Conservation (phyloP, 768 basidiomycete species). For the Leucogyrophana mollusca region DNA sequence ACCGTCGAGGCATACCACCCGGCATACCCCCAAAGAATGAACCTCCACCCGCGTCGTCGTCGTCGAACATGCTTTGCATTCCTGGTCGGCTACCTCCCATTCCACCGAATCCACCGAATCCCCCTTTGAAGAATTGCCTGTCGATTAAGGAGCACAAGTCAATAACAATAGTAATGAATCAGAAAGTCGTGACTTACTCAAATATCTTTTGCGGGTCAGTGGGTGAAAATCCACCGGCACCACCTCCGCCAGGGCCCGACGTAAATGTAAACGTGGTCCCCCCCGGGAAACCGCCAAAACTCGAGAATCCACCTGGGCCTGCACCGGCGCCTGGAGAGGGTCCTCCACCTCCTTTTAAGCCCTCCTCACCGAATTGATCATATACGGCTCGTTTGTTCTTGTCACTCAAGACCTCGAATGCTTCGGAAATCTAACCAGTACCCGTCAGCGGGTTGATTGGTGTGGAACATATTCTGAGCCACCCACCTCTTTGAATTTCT, state of each 20-base stretch:
- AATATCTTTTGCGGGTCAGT: constrained; percentile 87
- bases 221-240: constrained; percentile 63
- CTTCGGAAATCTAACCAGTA: constrained; percentile 75
- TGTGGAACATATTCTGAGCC: not conserved
- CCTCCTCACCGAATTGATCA: constrained; percentile 95
- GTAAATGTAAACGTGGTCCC: constrained; percentile 58
- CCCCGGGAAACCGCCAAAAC: constrained; percentile 41
- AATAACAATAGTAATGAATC: not conserved
- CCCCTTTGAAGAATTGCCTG: constrained; percentile 57
- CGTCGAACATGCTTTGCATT: constrained; percentile 33
- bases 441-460: not conserved
- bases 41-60: constrained; percentile 46
- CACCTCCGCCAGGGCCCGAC: constrained; percentile 37
- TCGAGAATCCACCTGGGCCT: constrained; percentile 37
- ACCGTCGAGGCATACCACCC: constrained; percentile 56
- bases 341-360: constrained; percentile 74
- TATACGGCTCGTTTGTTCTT: constrained; percentile 82
- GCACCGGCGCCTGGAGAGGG: constrained; percentile 51
- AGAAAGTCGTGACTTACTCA: constrained; percentile 52
- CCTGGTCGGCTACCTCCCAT: constrained; percentile 35
- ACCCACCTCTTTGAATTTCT: constrained; percentile 89
- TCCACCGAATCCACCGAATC: constrained; percentile 34
- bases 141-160: constrained; percentile 4
- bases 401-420: constrained; percentile 93
- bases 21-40: constrained; percentile 42